phyloP scores from a whole-genome alignment of 176 grass and related monocot species.

The Secale cereale region DNA sequence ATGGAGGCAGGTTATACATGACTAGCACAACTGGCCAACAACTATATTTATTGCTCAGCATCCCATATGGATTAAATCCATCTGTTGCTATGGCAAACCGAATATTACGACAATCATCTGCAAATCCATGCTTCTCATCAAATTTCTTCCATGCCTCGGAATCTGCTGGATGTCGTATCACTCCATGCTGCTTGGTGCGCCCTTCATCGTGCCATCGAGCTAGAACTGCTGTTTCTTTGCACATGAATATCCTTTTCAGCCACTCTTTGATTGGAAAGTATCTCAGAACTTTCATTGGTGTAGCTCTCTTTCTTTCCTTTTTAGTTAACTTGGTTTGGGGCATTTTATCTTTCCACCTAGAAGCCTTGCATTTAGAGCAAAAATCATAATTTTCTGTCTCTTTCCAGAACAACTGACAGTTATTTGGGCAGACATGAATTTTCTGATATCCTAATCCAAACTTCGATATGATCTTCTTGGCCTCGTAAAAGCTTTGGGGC shows the following conservation, averaged over 20 bases:
- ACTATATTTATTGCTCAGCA: neutral
- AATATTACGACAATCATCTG: neutral
- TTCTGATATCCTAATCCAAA: too few species aligned
- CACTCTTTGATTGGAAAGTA: constrained; percentile 13
- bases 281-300: neutral
- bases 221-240: neutral
- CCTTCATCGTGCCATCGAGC: neutral
- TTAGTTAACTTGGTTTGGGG: too few species aligned
- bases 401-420: constrained; percentile 2
- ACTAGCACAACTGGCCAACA: neutral
- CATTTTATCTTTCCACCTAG: neutral
- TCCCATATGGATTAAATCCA: constrained; percentile 16
- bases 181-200: neutral
- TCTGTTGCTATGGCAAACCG: neutral
- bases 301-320: neutral
- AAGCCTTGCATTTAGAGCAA: constrained; percentile 4
- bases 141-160: neutral
- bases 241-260: constrained; percentile 5
- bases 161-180: neutral
- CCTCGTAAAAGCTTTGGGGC: too few species aligned
- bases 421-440: neutral
- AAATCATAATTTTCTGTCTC: neutral
- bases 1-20: constrained; percentile 9
- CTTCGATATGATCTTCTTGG: too few species aligned
- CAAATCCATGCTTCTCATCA: neutral